Evolutionary conservation across 2,329 filamentous ascomycete species (phyloP).

Genomic region (Diplocarpon rosae): DNA sequence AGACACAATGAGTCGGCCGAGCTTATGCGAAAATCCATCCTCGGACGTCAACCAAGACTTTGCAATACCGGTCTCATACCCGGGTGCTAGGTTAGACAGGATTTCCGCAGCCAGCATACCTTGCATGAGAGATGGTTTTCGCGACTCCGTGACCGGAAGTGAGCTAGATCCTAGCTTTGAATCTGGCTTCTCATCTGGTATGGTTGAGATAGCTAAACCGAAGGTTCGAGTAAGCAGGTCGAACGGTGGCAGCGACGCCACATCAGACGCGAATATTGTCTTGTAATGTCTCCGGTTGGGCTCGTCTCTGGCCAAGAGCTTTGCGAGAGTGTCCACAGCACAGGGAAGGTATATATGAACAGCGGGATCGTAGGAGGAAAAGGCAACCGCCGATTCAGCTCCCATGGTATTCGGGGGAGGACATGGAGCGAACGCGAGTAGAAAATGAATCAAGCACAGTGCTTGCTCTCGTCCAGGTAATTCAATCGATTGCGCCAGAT

Average conservation of each 20-base stretch:
- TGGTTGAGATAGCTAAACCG: constrained; percentile 70
- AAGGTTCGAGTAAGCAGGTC: constrained; percentile 83
- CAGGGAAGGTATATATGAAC: constrained; percentile 81
- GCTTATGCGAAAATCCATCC: constrained; percentile 72
- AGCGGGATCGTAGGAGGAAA: constrained; percentile 68
- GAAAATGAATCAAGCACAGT: constrained; percentile 73
- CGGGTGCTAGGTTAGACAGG: constrained; percentile 61
- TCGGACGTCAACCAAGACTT: constrained; percentile 72
- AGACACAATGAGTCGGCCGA: constrained; percentile 64
- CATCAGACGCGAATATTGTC: constrained; percentile 66
- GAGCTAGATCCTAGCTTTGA: constrained; percentile 45
- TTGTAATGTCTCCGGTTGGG: constrained; percentile 82
- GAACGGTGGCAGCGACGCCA: constrained; percentile 49
- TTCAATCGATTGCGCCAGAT: constrained; percentile 70
- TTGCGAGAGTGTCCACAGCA: constrained; percentile 82
- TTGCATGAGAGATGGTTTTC: constrained; percentile 86
- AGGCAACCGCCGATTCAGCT: constrained; percentile 50
- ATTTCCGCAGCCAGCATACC: constrained; percentile 86
- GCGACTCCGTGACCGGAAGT: constrained; percentile 61
- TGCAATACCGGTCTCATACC: constrained; percentile 61
- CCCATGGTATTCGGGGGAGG: constrained; percentile 52
- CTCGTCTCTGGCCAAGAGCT: constrained; percentile 84
- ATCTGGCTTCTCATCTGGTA: constrained; percentile 55
- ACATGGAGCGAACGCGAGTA: constrained; percentile 79
- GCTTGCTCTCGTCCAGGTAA: constrained; percentile 82